Conservation (phyloP, 208 protist genomes). For the Trypanosoma vivax region DNA sequence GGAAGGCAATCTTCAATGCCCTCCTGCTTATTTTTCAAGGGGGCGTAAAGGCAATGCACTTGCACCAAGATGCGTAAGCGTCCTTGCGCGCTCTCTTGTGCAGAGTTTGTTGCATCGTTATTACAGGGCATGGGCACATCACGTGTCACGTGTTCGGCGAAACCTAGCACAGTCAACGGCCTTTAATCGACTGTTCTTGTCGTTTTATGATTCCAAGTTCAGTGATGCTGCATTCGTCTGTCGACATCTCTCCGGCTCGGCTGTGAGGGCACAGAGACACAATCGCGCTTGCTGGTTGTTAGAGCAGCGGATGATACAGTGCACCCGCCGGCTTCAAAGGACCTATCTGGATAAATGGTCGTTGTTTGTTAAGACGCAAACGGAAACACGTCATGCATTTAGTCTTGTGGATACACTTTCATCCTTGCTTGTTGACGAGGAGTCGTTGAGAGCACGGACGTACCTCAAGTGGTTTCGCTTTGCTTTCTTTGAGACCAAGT, state of each 20-base stretch:
- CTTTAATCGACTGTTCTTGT: conserved; percentile 49
- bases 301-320: conserved; percentile 11
- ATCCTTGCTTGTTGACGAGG: conserved; percentile 22
- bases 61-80: not conserved
- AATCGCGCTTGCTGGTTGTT: conserved; percentile 24
- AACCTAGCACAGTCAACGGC: conserved; percentile 5
- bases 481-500: conserved; percentile 27
- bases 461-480: conserved; percentile 50
- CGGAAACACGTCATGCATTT: conserved; percentile 10
- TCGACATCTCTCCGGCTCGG: not conserved
- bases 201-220: conserved; percentile 26
- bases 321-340: conserved; percentile 3
- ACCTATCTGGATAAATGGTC: conserved; percentile 35
- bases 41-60: not conserved
- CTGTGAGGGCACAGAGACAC: conserved; percentile 2
- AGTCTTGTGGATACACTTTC: conserved; percentile 38
- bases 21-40: not conserved
- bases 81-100: not conserved
- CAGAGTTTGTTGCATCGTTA: conserved; percentile 6
- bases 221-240: conserved; percentile 17
- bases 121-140: conserved; percentile 9
- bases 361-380: conserved; percentile 1
- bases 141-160: not conserved
- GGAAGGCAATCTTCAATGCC: not conserved
- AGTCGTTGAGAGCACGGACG: conserved; percentile 25